Base-by-base conservation (phyloP, 2,329 filamentous ascomycete genomes). In the Penicillium corylophilum region DNA sequence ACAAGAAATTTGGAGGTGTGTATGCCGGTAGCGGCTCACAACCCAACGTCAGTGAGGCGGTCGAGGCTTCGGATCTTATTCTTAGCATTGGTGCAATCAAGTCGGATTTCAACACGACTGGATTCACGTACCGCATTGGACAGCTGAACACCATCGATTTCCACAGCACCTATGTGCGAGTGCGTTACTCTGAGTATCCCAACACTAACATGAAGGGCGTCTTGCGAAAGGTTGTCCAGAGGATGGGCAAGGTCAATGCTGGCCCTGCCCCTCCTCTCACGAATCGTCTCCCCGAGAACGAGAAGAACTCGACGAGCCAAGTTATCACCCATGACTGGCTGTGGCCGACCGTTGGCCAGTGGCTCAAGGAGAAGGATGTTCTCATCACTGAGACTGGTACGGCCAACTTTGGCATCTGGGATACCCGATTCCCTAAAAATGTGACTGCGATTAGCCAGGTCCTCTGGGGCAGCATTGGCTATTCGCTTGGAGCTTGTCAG, bases 361-460 rank as follows among this genome's bases (percentile, higher is more conserved):
- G 88, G 78, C 74, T 95, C 9, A 78, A 81, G 48, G 77, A 85
- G 48, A 79, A 85, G 41, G 91, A 96, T 64, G 83, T 95, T 50
- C 77, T 96, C 48, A 82, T 95, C 45, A 93, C 90, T 0, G 91
- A 95, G 70, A 95, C 90, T 2, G 91, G 90, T 35, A 96, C 91
- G 0, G 79, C 90, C 51, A 93, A 91, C 74, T 93, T 95, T 69
- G 91, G 91, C 50, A 89, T 94, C 63, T 90, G 88, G 83, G 89
- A 92, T 51, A 92, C 90, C 4, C 82, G 82, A 38, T 94, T 95
- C 74, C 90, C 90, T 0, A 69, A 77, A 2, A 80, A 82, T n/a
- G 88, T 92, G n/a, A 89, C 82, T 7, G 88, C 88, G 16, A 83
- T 95, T 64, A 90, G 83, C 46, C 90, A 94, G 67, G 86, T 89